These are phyloP conservation scores for Bauhinia variegata DNA, from an alignment of 306 rosid species.

Conservation along the genomic window DNA sequence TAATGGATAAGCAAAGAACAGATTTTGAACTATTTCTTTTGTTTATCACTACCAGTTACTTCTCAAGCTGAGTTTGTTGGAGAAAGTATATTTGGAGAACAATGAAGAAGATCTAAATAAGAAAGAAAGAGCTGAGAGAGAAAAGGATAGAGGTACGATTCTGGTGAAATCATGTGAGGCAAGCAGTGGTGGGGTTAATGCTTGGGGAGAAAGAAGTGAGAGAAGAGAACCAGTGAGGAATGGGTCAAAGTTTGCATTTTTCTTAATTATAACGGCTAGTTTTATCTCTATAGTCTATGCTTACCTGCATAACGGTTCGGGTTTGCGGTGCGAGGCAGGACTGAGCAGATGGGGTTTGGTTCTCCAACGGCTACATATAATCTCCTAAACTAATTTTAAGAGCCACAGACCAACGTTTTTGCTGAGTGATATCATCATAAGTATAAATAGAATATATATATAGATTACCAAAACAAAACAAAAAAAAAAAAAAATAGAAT, in stretches of 20 bases:
- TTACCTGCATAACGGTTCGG: conserved; percentile 45
- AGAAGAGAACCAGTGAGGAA: conserved; percentile 32
- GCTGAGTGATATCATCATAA: neutral
- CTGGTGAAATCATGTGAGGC: conserved; percentile 41
- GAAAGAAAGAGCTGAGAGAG: conserved; percentile 14
- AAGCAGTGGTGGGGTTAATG: conserved; percentile 31
- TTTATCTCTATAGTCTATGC: conserved; percentile 35
- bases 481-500: no score
- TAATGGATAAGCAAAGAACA: conserved; percentile 36
- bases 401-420: neutral
- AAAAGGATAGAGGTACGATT: conserved; percentile 11
- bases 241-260: conserved; percentile 52
- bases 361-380: conserved; percentile 59
- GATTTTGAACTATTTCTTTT: neutral
- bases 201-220: conserved; percentile 19
- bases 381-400: neutral
- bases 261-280: conserved; percentile 74
- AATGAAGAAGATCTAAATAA: conserved; percentile 14
- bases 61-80: conserved; percentile 10
- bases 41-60: neutral
- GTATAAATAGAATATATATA: neutral
- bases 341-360: conserved; percentile 11
- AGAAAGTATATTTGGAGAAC: neutral
- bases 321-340: conserved; percentile 2
- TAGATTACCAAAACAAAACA: no score